phyloP scores from a whole-genome alignment of 192 early-diverging fungal genomes.

The Piromyces sp. region DNA sequence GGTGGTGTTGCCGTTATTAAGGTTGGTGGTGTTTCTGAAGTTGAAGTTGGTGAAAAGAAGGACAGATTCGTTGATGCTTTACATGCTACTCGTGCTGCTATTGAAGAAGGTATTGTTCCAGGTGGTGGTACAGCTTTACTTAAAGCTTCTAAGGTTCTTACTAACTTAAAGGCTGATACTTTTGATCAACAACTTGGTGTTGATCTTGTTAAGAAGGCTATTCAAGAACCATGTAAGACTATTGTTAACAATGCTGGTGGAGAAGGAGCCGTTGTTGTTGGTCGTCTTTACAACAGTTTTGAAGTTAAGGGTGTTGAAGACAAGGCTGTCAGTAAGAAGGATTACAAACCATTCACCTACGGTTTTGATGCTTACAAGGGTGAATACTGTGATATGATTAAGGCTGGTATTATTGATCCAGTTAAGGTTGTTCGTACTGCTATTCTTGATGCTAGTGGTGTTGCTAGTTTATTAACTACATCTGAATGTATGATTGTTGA shows the following conservation, averaged over 20 bases:
- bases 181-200: slow-evolving; percentile 99
- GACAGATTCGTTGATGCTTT: slow-evolving; percentile 97
- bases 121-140: slow-evolving; percentile 95
- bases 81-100: slow-evolving; percentile 95
- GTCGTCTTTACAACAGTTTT: slow-evolving; percentile 52
- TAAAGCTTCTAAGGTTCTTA: slow-evolving; percentile 76
- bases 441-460: slow-evolving; percentile 88
- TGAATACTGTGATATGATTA: slow-evolving; percentile 92
- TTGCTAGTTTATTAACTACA: slow-evolving; percentile 91
- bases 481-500: slow-evolving; percentile 98
- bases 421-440: slow-evolving; percentile 98
- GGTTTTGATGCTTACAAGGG: slow-evolving; percentile 81
- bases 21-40: slow-evolving; percentile 92
- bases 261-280: slow-evolving; percentile 91
- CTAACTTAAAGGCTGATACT: slow-evolving; percentile 70
- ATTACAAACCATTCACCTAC: slow-evolving; percentile 12
- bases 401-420: slow-evolving; percentile 93
- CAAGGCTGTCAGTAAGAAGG: neutral
- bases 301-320: slow-evolving; percentile 16
- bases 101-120: slow-evolving; percentile 97
- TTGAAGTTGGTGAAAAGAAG: slow-evolving; percentile 99
- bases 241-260: slow-evolving; percentile 96
- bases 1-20: slow-evolving; percentile 99
- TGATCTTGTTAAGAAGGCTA: slow-evolving; percentile 87
- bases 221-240: slow-evolving; percentile 78